These are phyloP conservation scores for Sutorius eximius DNA, from an alignment of 1,284 basidiomycete genomes.

Conservation along the genomic window DNA sequence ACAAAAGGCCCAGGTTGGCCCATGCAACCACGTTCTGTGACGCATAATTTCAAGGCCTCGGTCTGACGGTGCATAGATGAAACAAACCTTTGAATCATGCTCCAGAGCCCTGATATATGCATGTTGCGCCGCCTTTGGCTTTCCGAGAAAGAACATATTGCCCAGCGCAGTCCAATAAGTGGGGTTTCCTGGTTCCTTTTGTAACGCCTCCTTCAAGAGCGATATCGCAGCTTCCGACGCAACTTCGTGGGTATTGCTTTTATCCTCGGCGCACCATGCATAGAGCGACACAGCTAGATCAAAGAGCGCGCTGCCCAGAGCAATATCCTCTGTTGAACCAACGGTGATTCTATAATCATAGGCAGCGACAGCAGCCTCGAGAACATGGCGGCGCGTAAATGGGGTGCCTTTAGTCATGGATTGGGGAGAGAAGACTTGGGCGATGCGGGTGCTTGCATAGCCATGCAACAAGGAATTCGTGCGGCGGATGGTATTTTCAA, in stretches of 20 bases:
- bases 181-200: slow-evolving; percentile 72
- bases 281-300: slow-evolving; percentile 77
- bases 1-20: slow-evolving; percentile 90
- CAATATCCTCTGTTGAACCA: slow-evolving; percentile 57
- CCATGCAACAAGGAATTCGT: slow-evolving; percentile 41
- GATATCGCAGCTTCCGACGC: slow-evolving; percentile 56
- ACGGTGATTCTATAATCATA: slow-evolving; percentile 77
- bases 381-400: slow-evolving; percentile 42
- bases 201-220: slow-evolving; percentile 75
- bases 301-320: slow-evolving; percentile 67
- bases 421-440: slow-evolving; percentile 42
- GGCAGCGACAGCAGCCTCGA: slow-evolving; percentile 63
- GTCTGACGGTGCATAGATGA: neutral
- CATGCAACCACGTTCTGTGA: slow-evolving; percentile 76
- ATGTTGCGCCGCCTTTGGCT: slow-evolving; percentile 82
- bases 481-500: slow-evolving; percentile 40
- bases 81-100: slow-evolving; percentile 70
- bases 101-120: slow-evolving; percentile 91
- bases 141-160: slow-evolving; percentile 66
- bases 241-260: slow-evolving; percentile 33
- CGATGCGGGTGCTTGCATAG: slow-evolving; percentile 43
- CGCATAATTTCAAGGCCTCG: slow-evolving; percentile 13
- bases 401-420: slow-evolving; percentile 24
- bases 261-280: slow-evolving; percentile 44
- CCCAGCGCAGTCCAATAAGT: slow-evolving; percentile 84